Percentiles rank a stretch among this genome's conserved stretches.
These are phyloP conservation scores for Backusella psychrophila DNA, from an alignment of 192 early-diverging fungal species.

Conservation along the genomic window DNA sequence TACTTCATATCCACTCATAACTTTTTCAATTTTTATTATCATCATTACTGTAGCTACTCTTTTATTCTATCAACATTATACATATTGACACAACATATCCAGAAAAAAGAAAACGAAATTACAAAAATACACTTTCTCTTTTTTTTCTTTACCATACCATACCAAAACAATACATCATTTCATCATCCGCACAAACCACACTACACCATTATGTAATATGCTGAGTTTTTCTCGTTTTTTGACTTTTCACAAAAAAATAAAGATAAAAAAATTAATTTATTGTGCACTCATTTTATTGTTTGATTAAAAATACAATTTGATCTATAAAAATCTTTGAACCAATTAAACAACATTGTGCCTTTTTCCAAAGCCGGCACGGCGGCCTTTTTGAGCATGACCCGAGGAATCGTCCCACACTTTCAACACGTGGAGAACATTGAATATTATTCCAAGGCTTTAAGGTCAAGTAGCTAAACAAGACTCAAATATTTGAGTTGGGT, in stretches of 20 bases:
- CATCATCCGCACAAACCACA: constrained; percentile 8
- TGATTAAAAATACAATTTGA: neutral
- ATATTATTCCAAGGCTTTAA: constrained; percentile 58
- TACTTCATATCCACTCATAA: constrained; percentile 3
- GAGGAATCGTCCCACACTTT: constrained; percentile 97
- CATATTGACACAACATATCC: neutral
- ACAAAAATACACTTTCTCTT: neutral
- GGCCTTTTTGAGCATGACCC: constrained; percentile 87
- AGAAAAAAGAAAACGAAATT: constrained; percentile 1
- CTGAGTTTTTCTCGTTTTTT: constrained; percentile 2
- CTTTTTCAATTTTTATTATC: neutral
- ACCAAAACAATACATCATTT: neutral
- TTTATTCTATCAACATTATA: neutral
- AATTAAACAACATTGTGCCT: neutral
- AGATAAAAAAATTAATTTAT: constrained; percentile 7
- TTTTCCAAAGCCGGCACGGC: constrained; percentile 60
- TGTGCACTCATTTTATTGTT: neutral
- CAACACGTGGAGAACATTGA: constrained; percentile 88
- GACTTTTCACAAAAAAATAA: constrained; percentile 1
- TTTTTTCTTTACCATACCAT: neutral
- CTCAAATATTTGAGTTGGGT: neutral
- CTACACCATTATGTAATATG: neutral
- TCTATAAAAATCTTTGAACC: neutral
- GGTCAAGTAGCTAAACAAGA: neutral
- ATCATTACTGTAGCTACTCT: neutral